A percentile compares a stretch with the other conserved stretches of the same genome.
These are phyloP conservation scores for Cytospora paraplurivora DNA, from an alignment of 2,329 filamentous ascomycete genomes.

Conservation along the genomic window DNA sequence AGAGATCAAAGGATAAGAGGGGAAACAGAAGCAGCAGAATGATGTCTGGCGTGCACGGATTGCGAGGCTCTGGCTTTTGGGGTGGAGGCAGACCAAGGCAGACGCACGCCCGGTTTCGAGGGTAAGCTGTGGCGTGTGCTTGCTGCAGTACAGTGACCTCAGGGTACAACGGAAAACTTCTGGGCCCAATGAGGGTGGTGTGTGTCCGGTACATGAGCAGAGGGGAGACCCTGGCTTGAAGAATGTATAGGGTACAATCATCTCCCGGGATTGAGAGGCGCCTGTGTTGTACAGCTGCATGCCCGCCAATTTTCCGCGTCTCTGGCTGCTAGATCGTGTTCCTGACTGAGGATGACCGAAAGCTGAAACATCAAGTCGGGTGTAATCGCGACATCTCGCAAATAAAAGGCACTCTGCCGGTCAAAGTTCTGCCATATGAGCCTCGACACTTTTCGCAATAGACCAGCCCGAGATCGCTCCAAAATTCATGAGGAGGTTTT, in stretches of 20 bases:
- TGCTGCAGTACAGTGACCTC: slow-evolving; percentile 27
- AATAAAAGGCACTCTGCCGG: slow-evolving; percentile 12
- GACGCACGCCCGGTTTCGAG: slow-evolving; percentile 17
- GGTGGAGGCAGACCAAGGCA: slow-evolving; percentile 25
- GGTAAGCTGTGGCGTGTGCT: slow-evolving; percentile 28
- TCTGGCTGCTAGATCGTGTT: slow-evolving; percentile 11
- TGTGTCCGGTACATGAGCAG: slow-evolving; percentile 25
- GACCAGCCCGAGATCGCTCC: slow-evolving; percentile 8
- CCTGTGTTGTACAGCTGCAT: slow-evolving; percentile 26
- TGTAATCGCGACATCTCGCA: slow-evolving; percentile 14
- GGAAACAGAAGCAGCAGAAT: slow-evolving; percentile 17
- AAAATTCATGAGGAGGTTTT: slow-evolving; percentile 7
- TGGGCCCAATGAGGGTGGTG: slow-evolving; percentile 13
- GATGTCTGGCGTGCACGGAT: slow-evolving; percentile 21
- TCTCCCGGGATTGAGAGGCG: slow-evolving; percentile 20
- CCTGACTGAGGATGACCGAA: slow-evolving; percentile 16
- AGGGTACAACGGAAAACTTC: slow-evolving; percentile 26
- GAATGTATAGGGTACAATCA: slow-evolving; percentile 21
- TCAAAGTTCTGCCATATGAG: slow-evolving; percentile 10
- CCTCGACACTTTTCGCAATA: slow-evolving; percentile 15
- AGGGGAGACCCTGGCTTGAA: slow-evolving; percentile 7
- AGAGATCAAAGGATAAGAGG: slow-evolving; percentile 11
- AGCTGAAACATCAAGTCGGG: slow-evolving; percentile 19
- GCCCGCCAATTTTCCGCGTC: slow-evolving; percentile 16
- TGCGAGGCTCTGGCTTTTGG: slow-evolving; percentile 24